Base-by-base conservation (phyloP, 202 grass and related monocot genomes). In the Hordeum pubiflorum region DNA sequence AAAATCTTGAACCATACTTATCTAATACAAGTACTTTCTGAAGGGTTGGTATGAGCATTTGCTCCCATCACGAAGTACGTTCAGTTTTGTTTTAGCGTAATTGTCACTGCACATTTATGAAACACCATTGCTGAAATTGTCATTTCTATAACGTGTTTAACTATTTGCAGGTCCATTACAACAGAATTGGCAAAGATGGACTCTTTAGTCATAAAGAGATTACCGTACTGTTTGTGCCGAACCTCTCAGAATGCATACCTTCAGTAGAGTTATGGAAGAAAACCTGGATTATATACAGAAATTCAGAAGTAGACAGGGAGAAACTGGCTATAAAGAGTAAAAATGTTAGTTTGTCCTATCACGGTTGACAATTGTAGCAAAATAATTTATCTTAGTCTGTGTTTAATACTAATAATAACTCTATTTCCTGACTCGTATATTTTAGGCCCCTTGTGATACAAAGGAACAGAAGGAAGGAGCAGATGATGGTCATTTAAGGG, bases 171-270 rank as follows among this genome's bases (percentile, higher is more conserved):
- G 85, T 97, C 63, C 89, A 97, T 79, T 97, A 97, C 82, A 85
- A 97, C 77, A 86, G 94, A 85, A 73, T 88, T 50, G 89, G 86
- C 50, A 92, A 90, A 76, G 94, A 97, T 81, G 91, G 91, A 55
- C 69, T 86, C 14, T 82, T 79, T 44, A 93, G 76, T 79, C 82
- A 89, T 60, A 90, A 85, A 82, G 91, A 93, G 83, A 73, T 90
- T 50, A 88, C 85, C 14, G 91, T 93, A 33, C 31, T 93, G 34
- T 93, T 86, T 78, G 76, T 88, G 43, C 88, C 91, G 33, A 72
- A 90, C 74, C 50, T 93, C 13, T 90, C 79, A 52, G 85, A 93
- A 62, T 93, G 85, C 77, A 68, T 90, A 72, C 85, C 88, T 84
- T 82, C 79, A 18, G 32, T 86, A 75, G 88, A 93, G 54, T 69